phyloP scores from a whole-genome alignment of 2,329 filamentous ascomycete genomes.

The Ceratocystis cubensis region DNA sequence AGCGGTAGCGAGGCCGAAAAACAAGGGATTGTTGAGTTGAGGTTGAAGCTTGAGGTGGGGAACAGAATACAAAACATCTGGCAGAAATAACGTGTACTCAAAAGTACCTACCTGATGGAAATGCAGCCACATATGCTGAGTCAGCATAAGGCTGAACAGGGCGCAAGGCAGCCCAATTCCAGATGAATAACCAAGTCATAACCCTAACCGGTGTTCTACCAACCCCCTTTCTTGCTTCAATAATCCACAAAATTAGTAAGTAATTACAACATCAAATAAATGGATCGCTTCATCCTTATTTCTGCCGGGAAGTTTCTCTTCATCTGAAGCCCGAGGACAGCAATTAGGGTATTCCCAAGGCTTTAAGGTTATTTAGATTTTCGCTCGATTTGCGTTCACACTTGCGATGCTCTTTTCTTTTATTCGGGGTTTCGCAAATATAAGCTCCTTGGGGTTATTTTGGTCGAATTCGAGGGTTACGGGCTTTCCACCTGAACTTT shows the following conservation, averaged over 20 bases:
- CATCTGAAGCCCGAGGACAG: no score
- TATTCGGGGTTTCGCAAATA: neutral
- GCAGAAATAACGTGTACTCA: neutral
- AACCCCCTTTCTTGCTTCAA: no score
- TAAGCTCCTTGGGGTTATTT: neutral
- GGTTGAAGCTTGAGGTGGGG: neutral
- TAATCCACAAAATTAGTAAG: no score
- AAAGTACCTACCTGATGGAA: neutral
- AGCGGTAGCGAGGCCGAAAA: slow-evolving; percentile 2
- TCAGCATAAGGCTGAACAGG: no score
- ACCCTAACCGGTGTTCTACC: no score
- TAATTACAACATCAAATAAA: no score
- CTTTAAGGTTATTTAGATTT: neutral
- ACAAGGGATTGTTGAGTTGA: neutral
- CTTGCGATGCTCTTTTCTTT: neutral
- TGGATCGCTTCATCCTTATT: no score
- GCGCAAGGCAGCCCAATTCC: no score
- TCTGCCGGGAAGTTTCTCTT: no score
- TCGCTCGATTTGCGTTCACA: neutral
- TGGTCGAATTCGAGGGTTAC: neutral
- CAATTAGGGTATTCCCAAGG: neutral
- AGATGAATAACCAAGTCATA: no score
- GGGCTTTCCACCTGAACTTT: neutral
- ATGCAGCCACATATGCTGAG: no score
- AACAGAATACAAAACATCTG: neutral